Base-by-base conservation (phyloP, 768 basidiomycete genomes). In the Mrakia hoshinonis region DNA sequence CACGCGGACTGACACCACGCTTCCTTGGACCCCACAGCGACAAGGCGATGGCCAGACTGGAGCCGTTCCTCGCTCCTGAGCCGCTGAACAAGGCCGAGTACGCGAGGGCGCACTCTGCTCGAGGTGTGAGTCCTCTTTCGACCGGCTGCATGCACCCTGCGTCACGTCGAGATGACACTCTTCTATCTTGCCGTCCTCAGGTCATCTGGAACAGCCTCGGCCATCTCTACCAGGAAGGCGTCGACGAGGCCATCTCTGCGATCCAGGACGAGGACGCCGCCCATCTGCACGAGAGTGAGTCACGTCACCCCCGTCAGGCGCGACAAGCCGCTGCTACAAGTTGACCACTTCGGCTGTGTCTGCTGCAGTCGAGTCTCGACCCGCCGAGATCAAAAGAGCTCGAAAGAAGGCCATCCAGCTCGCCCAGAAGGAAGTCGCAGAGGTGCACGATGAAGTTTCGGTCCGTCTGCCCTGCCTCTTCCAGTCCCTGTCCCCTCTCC, bases 331-430 rank as follows among this genome's bases (percentile, higher is more conserved):
- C n/a, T n/a, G n/a, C n/a, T n/a, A n/a, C n/a, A n/a, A n/a, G n/a
- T n/a, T n/a, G n/a, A n/a, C n/a, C n/a, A n/a, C n/a, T n/a, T n/a
- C n/a, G n/a, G n/a, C n/a, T n/a, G n/a, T n/a, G n/a, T n/a, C n/a
- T n/a, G n/a, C n/a, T 51, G 22, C 49, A 51, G 49, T 61, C 58
- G 58, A 61, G 11, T 13, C 7, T 6, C 11, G 58, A 61, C 58
- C 58, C 11, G 36, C 18, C 58, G 58, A 61, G 34, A 61, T 61
- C 34, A 61, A 61, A 13, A 11, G 58, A 34, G 31, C 58, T 34
- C 29, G 58, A n/a, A 61, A 61, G 34, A 61, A 61, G 58, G 58
- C 58, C 15, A 61, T 61, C 20, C 58, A 38, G 58, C 58, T 61
- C 10, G 58, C 58, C 12, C 58, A 61, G 58, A 38, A 38, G 58